A percentile compares a stretch with the other conserved stretches of the same genome.
Evolutionary conservation across 1,284 basidiomycete genomes (phyloP).

Genomic region (Ceratobasidium sp.): DNA sequence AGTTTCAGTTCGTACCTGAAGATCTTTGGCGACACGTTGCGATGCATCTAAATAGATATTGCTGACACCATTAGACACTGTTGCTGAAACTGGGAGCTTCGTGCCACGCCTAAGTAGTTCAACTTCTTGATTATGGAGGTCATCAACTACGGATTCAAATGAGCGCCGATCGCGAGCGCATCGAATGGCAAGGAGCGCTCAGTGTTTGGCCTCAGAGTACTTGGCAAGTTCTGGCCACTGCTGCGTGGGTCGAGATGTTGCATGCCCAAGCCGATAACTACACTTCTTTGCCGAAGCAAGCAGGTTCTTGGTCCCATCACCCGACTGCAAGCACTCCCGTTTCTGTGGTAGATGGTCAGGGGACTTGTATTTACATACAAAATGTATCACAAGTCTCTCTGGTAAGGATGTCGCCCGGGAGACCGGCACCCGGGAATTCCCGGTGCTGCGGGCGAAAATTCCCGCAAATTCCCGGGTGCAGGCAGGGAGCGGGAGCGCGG

Average conservation of each 20-base stretch:
- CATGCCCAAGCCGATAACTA: background rate
- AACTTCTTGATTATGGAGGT: conserved; percentile 13
- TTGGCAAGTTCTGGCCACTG: background rate
- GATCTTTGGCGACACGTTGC: background rate
- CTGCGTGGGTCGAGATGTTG: background rate
- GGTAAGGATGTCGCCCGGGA: too few relatives aligned
- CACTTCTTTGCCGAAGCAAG: background rate
- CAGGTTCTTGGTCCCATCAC: conserved; percentile 23
- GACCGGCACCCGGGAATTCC: too few relatives aligned
- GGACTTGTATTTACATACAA: conserved; percentile 26
- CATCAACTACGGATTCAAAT: conserved; percentile 27
- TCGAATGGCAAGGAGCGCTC: conserved; percentile 11
- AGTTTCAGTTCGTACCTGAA: conserved; percentile 2
- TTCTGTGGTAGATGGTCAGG: background rate
- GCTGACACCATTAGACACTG: conserved; percentile 12
- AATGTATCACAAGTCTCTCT: conserved; percentile 9
- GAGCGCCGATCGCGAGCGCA: conserved; percentile 15
- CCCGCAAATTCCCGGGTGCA: too few relatives aligned
- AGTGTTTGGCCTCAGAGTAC: conserved; percentile 6
- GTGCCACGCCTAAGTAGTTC: conserved; percentile 19
- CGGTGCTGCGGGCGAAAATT: too few relatives aligned
- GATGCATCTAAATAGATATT: conserved; percentile 14
- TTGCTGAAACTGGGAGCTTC: background rate
- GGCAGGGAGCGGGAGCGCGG: too few relatives aligned
- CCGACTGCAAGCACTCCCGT: conserved; percentile 17